A percentile compares a stretch with the other conserved stretches of the same genome.
Evolutionary conservation across 805 yeast species (phyloP).

Genomic region (Lipomyces kockii): DNA sequence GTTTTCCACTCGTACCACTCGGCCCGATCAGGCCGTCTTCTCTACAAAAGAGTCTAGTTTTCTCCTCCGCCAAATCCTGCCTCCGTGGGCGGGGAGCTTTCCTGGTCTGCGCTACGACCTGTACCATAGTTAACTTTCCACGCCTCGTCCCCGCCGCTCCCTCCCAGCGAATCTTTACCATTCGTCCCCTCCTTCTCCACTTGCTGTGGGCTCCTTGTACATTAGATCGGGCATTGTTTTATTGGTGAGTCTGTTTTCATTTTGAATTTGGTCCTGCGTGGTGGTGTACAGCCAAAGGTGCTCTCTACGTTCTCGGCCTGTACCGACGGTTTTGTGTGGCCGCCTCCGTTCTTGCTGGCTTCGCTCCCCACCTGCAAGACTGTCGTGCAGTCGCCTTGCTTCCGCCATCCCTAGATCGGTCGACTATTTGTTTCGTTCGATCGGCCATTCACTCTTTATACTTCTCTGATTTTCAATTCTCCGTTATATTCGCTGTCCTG

Average conservation of each 20-base stretch:
- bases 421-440: neutral
- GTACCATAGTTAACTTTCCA: neutral
- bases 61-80: neutral
- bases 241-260: neutral
- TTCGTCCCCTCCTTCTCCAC: slow-evolving; percentile 3
- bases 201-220: slow-evolving; percentile 14
- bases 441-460: neutral
- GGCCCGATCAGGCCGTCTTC: neutral
- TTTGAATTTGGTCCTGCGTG: neutral
- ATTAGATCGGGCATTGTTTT: slow-evolving; percentile 19
- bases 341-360: neutral
- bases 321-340: neutral
- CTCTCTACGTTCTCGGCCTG: neutral
- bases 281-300: neutral
- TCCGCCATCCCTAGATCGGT: neutral
- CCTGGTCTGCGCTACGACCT: neutral
- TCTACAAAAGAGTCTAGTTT: neutral
- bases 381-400: neutral
- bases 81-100: neutral
- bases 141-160: neutral
- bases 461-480: neutral
- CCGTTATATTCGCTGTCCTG: neutral
- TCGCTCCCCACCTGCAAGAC: neutral
- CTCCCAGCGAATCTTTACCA: slow-evolving; percentile 1
- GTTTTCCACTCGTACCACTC: neutral